phyloP scores from a whole-genome alignment of 176 grass and related monocot species.

The Lolium perenne region DNA sequence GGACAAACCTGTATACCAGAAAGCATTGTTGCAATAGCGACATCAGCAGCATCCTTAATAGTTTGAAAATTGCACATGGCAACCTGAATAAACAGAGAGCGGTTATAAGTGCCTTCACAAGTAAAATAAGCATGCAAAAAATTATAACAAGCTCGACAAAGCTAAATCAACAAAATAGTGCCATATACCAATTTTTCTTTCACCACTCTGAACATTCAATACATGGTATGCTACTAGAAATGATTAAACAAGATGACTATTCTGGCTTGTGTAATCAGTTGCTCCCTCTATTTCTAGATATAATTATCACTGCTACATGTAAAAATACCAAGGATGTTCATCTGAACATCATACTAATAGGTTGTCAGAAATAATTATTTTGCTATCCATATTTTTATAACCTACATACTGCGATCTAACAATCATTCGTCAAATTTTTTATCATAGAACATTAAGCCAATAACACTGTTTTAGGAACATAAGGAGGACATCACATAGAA shows the following conservation, averaged over 20 bases:
- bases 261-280: slow-evolving; percentile 2
- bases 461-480: neutral
- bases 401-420: neutral
- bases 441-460: neutral
- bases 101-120: slow-evolving; percentile 30
- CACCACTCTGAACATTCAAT: slow-evolving; percentile 22
- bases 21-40: slow-evolving; percentile 98
- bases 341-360: neutral
- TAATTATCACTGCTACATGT: neutral
- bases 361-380: neutral
- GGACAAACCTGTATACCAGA: slow-evolving; percentile 94
- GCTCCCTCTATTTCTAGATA: neutral
- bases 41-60: slow-evolving; percentile 96
- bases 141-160: neutral
- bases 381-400: neutral
- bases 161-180: slow-evolving; percentile 3
- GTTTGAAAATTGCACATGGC: slow-evolving; percentile 98
- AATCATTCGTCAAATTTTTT: neutral
- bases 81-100: slow-evolving; percentile 62
- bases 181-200: slow-evolving; percentile 14
- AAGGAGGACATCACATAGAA: neutral
- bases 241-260: slow-evolving; percentile 7
- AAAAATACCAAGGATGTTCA: neutral
- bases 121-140: slow-evolving; percentile 28
- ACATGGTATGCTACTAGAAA: neutral